A percentile compares a stretch with the other conserved stretches of the same genome.
Evolutionary conservation across 1,284 basidiomycete species (phyloP).

Genomic region (Heterobasidion irregulare): DNA sequence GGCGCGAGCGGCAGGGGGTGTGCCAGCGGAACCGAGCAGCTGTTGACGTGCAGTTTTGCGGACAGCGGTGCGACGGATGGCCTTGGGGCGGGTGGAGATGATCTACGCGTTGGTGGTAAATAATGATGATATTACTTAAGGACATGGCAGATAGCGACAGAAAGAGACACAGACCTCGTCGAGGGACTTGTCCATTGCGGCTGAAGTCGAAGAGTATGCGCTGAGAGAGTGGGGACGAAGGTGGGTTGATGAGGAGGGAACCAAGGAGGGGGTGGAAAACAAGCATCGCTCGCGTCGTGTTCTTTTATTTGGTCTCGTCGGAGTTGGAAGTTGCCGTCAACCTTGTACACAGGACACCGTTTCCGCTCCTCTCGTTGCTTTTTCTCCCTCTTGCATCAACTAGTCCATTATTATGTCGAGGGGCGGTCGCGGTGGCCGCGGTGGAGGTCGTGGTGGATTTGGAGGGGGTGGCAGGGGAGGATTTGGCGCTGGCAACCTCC

Average conservation of each 20-base stretch:
- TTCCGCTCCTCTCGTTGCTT: background rate
- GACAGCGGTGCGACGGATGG: slow-evolving; percentile 34
- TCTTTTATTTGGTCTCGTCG: slow-evolving; percentile 7
- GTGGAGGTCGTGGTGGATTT: slow-evolving; percentile 46
- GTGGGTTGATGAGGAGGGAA: slow-evolving; percentile 4
- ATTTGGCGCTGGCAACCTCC: slow-evolving; percentile 32
- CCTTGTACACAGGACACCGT: background rate
- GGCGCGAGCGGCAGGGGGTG: slow-evolving; percentile 40
- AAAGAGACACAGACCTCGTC: slow-evolving; percentile 62
- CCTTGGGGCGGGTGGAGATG: slow-evolving; percentile 53
- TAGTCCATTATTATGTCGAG: slow-evolving; percentile 43
- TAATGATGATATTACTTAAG: background rate
- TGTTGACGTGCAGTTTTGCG: slow-evolving; percentile 43
- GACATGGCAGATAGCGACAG: slow-evolving; percentile 6
- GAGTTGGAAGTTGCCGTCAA: slow-evolving; percentile 9
- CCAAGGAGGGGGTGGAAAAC: background rate
- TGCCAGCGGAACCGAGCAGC: slow-evolving; percentile 44
- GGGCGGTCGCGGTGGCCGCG: slow-evolving; percentile 34
- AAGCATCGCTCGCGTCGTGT: background rate
- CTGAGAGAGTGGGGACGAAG: slow-evolving; percentile 1
- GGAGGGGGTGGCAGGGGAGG: slow-evolving; percentile 29
- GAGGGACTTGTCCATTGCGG: slow-evolving; percentile 77
- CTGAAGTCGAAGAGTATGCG: background rate
- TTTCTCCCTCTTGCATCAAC: background rate
- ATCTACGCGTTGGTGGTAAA: slow-evolving; percentile 39